Base-by-base conservation (phyloP, 192 early-diverging fungal genomes). In the Coemansia sp. region DNA sequence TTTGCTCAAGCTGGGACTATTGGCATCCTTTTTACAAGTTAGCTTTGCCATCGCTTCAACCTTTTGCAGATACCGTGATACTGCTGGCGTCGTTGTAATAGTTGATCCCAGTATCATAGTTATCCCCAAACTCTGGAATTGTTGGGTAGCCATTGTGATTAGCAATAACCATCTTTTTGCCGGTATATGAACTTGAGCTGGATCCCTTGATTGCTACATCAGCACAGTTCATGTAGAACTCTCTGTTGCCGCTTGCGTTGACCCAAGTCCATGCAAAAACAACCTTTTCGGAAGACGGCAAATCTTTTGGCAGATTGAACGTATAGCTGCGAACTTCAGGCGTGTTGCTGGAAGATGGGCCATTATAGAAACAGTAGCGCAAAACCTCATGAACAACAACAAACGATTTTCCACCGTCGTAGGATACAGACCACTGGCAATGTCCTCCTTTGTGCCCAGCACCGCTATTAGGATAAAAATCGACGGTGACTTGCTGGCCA, bases 191-290 rank as follows among this genome's bases (percentile, higher is more conserved):
- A 5, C 40, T 60, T 9, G 77, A 74, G 7, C 49, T 44, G 0
- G 65, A 51, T n/a, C 76, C 71, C 32, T 62, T 70, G 49, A 79
- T 79, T 7, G 59, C 64, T 0, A 79, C 71, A 7, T 74, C 64
- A 0, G 70, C 77, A 77, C 86, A 69, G 63, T 68, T 71, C 63
- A 63, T 63, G 48, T 77, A 77, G 42, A 77, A 71, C 61, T 77
- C 75, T 61, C 88, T 80, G 60, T 89, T 86, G 16, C 86, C 88
- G 22, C 72, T 45, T 12, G 85, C 84, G 53, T 89, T 89, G 72
- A 87, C 82, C 87, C 87, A 90, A n/a, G 87, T 71, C 87, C 86
- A 89, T 25, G 79, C 74, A 59, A 90, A 85, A 39, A 83, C 72
- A 13, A 69, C 86, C 45, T 85, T 87, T 63, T 85, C 80, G 11